Base-by-base conservation (phyloP, 768 basidiomycete genomes). In the Pisolithus albus region DNA sequence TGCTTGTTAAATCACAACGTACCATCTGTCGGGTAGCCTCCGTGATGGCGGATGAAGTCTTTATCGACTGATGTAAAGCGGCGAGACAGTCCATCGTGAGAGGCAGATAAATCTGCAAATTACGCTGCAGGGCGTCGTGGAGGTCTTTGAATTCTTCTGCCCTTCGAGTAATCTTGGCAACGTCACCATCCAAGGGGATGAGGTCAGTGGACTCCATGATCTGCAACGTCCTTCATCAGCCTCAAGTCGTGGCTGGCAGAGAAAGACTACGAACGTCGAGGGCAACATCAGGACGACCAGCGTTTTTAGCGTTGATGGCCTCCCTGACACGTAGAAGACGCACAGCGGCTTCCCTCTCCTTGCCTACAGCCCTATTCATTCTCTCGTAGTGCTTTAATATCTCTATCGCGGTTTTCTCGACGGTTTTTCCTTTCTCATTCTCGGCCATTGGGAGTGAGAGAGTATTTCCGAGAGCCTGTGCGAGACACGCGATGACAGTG, bases 31-130 rank as follows among this genome's bases (percentile, higher is more conserved):
- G 75, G 2, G 81, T 84, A 37, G 81, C 78, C 61, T 95, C 92
- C 11, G 85, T 79, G 19, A 81, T 81, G 40, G 77, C 71, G 26
- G 86, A 84, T 10, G 74, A 71, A 66, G 11, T 9, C 15, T 95
- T 95, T 52, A 83, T 72, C 52, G 79, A 81, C 51, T 85, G 85
- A 59, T 95, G 88, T 15, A 94, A 80, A 13, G 78, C 82, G 46
- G 88, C 86, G 24, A 98, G 80, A 26, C 86, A 82, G 62, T 93
- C 92, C 96, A 98, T 99, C 19, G 91, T 87, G 37, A 92, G 78
- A 32, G 88, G 81, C 46, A 98, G 77, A 65, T 96, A 88, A 2
- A 81, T 80, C 60, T 92, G 91, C 65, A 98, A 69, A 71, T 95
- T 97, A 57, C 88, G 82, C 60, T 93, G 89, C 60, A 96, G 72